Conservation (phyloP, 2,329 filamentous ascomycete genomes). For the Pseudogymnoascus sp. region DNA sequence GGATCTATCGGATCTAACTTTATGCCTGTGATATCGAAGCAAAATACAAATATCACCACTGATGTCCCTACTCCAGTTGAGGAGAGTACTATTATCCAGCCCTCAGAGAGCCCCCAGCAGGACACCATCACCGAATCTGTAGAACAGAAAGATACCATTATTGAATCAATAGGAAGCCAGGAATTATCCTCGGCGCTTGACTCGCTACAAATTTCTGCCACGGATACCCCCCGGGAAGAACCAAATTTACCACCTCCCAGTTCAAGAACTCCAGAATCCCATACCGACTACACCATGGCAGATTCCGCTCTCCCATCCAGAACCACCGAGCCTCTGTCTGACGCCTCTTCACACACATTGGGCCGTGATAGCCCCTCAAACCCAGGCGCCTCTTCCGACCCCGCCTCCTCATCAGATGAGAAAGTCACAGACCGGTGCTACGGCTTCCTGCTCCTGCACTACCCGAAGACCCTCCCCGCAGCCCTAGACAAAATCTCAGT, state of each 20-base stretch:
- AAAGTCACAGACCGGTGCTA: conserved; percentile 3
- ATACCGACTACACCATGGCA: background rate
- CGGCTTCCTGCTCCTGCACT: background rate
- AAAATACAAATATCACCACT: background rate
- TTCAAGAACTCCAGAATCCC: background rate
- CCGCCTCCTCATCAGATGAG: background rate
- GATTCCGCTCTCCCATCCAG: background rate
- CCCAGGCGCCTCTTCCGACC: background rate
- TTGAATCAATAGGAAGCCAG: background rate
- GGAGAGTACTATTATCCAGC: background rate
- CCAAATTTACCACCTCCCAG: background rate
- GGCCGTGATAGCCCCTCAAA: background rate
- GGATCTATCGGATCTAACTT: background rate
- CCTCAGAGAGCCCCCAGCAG: background rate
- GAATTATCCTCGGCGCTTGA: background rate
- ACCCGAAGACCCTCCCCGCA: background rate
- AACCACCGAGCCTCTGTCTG: background rate
- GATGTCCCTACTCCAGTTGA: background rate
- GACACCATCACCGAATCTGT: background rate
- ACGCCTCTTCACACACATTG: background rate
- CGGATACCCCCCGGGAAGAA: background rate
- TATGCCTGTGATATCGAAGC: background rate
- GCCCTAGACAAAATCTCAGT: background rate
- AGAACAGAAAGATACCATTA: background rate
- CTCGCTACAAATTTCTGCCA: background rate